Conservation (phyloP, 306 rosid genomes). For the Acacia melanoxylon region DNA sequence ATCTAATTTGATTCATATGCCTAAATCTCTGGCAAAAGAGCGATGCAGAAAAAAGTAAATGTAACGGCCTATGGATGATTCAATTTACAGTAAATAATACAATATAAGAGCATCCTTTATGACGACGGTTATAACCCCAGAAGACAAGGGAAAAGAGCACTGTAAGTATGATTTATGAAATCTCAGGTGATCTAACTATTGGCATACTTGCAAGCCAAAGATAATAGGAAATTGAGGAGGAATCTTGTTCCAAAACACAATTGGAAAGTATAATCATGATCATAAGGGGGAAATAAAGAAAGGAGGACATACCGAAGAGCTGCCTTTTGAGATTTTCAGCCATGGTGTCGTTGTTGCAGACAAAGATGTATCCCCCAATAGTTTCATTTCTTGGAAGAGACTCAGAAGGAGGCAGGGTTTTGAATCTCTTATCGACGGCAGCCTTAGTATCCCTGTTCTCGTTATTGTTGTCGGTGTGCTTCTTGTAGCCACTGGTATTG, state of each 20-base stretch:
- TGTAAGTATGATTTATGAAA: background rate
- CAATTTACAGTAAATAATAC: background rate
- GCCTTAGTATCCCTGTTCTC: slow-evolving; percentile 53
- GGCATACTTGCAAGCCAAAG: background rate
- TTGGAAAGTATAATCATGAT: background rate
- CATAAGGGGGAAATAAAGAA: background rate
- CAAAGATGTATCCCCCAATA: slow-evolving; percentile 88
- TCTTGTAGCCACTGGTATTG: slow-evolving; percentile 37
- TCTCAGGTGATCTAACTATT: background rate
- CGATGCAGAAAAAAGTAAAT: background rate
- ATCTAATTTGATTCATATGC: background rate
- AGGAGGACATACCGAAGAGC: slow-evolving; percentile 65
- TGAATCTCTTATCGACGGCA: slow-evolving; percentile 67
- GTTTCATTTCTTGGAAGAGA: slow-evolving; percentile 76
- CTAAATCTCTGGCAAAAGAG: background rate
- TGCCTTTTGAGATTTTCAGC: slow-evolving; percentile 82
- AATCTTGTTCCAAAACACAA: background rate
- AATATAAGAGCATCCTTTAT: background rate
- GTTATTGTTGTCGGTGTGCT: slow-evolving; percentile 48
- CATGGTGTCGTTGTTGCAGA: slow-evolving; percentile 98
- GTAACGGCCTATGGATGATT: background rate
- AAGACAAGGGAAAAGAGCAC: background rate
- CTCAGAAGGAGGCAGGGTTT: slow-evolving; percentile 83
- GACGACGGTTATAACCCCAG: background rate
- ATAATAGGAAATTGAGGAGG: background rate